Base-by-base conservation (phyloP, 2,329 filamentous ascomycete genomes). In the Colletotrichum liriopes region DNA sequence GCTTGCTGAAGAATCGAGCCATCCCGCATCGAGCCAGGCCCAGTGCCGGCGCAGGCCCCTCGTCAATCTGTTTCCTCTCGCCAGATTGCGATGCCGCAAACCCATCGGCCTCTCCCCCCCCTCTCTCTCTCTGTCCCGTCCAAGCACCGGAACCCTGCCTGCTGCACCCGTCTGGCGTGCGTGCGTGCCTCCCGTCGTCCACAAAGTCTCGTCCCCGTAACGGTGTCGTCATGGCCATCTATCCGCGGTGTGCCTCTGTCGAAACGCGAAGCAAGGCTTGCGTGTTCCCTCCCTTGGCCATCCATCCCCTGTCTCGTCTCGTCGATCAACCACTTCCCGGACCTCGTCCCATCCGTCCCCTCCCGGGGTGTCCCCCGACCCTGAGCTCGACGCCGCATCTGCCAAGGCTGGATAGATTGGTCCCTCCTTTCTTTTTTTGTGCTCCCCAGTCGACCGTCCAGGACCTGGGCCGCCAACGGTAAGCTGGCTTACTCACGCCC, bases 201-300 rank as follows among this genome's bases (percentile, higher is more conserved):
- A 5, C 8, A 20, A 55, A 55, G 18, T 5, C 52, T 55, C 52
- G 20, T 55, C 32, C 32, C 32, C 29, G 16, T 7, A 35, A 8
- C 1, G 26, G 43, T 69, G 67, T 69, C 61, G 67, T 65, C 67
- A 69, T 58, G 18, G 32, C 37, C 26, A 32, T 62, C 29, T 32
- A 47, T 62, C 37, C 45, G 26, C 16, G 4, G 7, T n/a, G 26
- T 14, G 20, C 26, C 43, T 37, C 41, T n/a, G 18, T 37, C 9
- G 8, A 45, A 18, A 43, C 26, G 41, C 39, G 16, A 47, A 7
- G 58, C 41, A 29, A 32, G 16, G 29, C 37, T 61, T 37, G 47
- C 39, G 62, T 45, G 26, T 55, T 8, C 43, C n/a, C 47, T 32
- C 9, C 43, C 41, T 14, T 26, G 20, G 20, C 35, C 32, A 52